Conservation (phyloP, 176 grass and related monocot species). For the Aegilops longissima region DNA sequence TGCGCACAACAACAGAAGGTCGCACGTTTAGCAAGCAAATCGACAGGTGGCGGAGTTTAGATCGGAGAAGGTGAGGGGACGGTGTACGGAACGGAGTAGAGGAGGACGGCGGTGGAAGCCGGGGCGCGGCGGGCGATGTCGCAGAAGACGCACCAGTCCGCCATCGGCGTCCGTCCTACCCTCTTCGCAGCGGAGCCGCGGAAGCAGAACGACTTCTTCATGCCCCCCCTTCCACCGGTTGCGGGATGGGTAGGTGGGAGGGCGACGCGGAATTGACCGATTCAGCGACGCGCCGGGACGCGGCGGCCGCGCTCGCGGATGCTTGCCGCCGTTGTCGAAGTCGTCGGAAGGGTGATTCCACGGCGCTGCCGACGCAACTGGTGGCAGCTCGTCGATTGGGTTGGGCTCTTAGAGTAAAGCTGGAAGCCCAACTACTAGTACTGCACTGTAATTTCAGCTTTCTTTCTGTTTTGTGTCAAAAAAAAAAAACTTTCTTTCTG, state of each 20-base stretch:
- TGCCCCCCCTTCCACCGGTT: neutral
- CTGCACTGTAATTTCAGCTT: neutral
- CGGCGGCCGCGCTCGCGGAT: conserved; percentile 6
- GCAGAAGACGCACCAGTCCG: conserved; percentile 75
- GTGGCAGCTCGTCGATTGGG: neutral
- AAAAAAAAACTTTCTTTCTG: too few relatives aligned
- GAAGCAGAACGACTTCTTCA: conserved; percentile 58
- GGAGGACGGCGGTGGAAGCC: conserved; percentile 41
- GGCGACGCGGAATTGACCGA: conserved; percentile 31
- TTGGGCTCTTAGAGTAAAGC: too few relatives aligned
- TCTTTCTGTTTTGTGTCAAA: too few relatives aligned
- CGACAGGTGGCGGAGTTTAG: neutral
- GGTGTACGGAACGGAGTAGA: conserved; percentile 66
- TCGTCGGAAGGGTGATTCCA: conserved; percentile 8
- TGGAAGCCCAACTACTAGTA: neutral
- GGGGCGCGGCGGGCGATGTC: conserved; percentile 58
- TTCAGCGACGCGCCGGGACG: conserved; percentile 6
- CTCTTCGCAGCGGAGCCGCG: conserved; percentile 23
- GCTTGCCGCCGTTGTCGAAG: conserved; percentile 21
- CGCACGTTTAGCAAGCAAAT: neutral
- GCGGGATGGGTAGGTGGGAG: neutral
- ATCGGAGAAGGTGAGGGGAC: conserved; percentile 8
- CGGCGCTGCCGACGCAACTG: neutral
- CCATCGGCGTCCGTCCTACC: conserved; percentile 19
- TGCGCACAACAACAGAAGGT: conserved; percentile 17